Conservation (phyloP, 257 asterid genomes). For the Craterostigma plantagineum region DNA sequence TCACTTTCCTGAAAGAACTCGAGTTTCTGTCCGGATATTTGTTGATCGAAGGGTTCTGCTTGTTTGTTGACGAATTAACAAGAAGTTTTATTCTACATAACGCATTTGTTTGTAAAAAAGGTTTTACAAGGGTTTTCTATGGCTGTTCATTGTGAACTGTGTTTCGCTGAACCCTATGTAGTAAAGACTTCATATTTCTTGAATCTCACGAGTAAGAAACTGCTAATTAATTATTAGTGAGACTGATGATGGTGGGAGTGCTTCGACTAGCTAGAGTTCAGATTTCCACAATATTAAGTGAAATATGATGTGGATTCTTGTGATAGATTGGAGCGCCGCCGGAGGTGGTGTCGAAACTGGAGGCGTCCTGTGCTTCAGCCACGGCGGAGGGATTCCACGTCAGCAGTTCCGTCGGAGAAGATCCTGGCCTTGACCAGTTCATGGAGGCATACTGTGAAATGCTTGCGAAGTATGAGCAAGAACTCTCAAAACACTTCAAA, state of each 20-base stretch:
- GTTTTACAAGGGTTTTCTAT: too few relatives aligned
- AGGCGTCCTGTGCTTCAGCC: constrained; percentile 58
- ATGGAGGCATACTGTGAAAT: constrained; percentile 98
- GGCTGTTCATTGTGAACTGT: too few relatives aligned
- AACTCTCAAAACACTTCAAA: constrained; percentile 76
- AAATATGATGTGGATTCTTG: background rate
- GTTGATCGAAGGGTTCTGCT: background rate
- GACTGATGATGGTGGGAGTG: too few relatives aligned
- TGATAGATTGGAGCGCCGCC: constrained; percentile 94
- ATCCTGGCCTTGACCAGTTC: constrained; percentile 87
- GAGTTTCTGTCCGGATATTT: background rate
- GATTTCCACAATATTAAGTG: too few relatives aligned
- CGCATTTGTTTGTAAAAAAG: too few relatives aligned
- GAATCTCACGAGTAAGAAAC: too few relatives aligned
- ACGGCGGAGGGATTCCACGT: constrained; percentile 23
- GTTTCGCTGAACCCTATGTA: too few relatives aligned
- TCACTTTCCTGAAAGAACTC: background rate
- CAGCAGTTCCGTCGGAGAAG: constrained; percentile 43
- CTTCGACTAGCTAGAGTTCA: too few relatives aligned
- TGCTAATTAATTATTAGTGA: too few relatives aligned
- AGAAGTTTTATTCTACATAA: too few relatives aligned
- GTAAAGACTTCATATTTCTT: too few relatives aligned
- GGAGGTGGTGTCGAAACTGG: constrained; percentile 75
- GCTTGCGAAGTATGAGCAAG: constrained; percentile 79
- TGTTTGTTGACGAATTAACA: too few relatives aligned